These are phyloP conservation scores for Quercus phellos DNA, from an alignment of 331 rosid species.

Conservation along the genomic window DNA sequence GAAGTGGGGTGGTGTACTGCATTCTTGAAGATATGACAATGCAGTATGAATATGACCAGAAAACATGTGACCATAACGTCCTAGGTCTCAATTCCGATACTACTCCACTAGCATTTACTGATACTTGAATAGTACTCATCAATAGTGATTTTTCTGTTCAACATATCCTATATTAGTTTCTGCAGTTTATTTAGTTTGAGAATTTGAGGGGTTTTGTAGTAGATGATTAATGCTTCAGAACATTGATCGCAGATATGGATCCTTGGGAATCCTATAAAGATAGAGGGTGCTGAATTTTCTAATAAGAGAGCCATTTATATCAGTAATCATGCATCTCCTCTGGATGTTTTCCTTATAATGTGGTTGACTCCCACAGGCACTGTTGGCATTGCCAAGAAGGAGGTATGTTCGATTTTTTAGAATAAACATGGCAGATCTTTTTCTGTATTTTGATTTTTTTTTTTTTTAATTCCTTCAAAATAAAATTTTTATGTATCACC, in stretches of 20 bases:
- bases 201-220: not conserved
- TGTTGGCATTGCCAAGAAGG: constrained; percentile 68
- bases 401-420: constrained; percentile 33
- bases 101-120: not conserved
- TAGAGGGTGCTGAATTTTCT: constrained; percentile 46
- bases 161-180: not conserved
- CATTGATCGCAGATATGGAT: constrained; percentile 49
- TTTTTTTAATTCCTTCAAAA: not conserved
- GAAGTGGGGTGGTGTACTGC: not conserved
- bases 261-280: constrained; percentile 49
- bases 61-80: not conserved
- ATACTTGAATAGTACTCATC: not conserved
- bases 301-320: constrained; percentile 48
- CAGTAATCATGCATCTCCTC: constrained; percentile 58
- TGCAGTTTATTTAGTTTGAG: not conserved
- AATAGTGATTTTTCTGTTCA: not conserved
- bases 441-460: not conserved
- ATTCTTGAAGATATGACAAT: not conserved
- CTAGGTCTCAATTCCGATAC: not conserved
- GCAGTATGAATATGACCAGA: not conserved
- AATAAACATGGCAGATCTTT: not conserved
- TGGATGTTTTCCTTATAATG: constrained; percentile 54
- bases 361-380: constrained; percentile 61
- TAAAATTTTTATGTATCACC: not conserved
- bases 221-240: not conserved